Evolutionary conservation across 1,139 yeast species (phyloP).

Genomic region (Wickerhamomyces sp.): DNA sequence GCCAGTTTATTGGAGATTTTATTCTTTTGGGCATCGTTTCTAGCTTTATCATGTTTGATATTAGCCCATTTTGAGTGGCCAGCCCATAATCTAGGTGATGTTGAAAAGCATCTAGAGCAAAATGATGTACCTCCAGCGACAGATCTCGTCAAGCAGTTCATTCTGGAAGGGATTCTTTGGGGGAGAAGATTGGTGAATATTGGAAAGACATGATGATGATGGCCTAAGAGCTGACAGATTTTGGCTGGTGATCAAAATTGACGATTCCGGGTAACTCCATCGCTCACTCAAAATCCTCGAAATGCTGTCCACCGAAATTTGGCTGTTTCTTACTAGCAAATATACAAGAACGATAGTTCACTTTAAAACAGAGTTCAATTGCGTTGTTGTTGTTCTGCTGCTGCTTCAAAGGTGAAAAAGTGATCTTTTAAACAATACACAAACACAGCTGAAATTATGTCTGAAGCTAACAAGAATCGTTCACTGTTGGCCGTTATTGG

Average conservation of each 20-base stretch:
- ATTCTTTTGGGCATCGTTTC: slow-evolving; percentile 78
- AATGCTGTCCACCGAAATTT: no score
- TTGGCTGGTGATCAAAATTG: not conserved
- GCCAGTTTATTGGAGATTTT: slow-evolving; percentile 70
- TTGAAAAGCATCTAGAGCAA: slow-evolving; percentile 1
- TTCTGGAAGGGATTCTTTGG: no score
- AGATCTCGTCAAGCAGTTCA: not conserved
- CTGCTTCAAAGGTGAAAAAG: not conserved
- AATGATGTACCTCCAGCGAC: not conserved
- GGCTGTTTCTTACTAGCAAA: not conserved
- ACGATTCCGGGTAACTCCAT: not conserved
- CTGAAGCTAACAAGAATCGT: slow-evolving; percentile 44
- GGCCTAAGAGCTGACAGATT: no score
- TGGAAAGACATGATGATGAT: no score
- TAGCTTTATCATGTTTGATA: slow-evolving; percentile 89
- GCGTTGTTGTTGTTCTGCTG: not conserved
- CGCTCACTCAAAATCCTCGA: not conserved
- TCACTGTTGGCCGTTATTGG: slow-evolving; percentile 88
- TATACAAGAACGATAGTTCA: no score
- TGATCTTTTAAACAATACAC: not conserved
- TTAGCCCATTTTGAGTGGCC: slow-evolving; percentile 97
- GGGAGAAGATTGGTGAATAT: no score
- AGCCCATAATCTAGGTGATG: slow-evolving; percentile 7
- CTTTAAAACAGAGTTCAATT: no score
- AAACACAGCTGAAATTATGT: slow-evolving; percentile 2